phyloP scores from a whole-genome alignment of 495 filamentous ascomycete species.

The Aspergillus funiculosus region DNA sequence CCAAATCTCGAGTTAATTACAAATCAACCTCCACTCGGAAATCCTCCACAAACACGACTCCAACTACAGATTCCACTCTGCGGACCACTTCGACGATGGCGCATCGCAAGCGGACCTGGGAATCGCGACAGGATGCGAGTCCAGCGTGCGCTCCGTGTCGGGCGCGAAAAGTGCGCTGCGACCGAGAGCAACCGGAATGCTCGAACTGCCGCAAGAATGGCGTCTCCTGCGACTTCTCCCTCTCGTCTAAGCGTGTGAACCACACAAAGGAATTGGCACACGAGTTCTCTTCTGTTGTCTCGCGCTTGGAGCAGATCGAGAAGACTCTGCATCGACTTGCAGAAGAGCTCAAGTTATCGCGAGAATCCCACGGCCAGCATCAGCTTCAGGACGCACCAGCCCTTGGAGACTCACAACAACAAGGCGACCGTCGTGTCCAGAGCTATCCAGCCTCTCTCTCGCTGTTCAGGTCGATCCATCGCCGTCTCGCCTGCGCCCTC shows the following conservation, averaged over 20 bases:
- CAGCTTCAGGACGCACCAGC: no score
- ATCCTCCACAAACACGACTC: no score
- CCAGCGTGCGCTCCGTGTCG: background rate
- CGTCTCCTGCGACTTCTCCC: constrained; percentile 1
- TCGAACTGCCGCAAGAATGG: background rate
- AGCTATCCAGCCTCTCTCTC: background rate
- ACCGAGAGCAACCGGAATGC: constrained; percentile 4
- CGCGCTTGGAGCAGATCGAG: background rate
- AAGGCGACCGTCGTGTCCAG: no score
- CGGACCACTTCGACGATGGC: no score
- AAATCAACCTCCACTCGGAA: no score
- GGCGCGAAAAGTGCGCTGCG: constrained; percentile 1
- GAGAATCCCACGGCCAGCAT: no score
- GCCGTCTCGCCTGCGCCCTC: background rate
- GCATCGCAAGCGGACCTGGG: no score
- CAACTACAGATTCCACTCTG: no score
- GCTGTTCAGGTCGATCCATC: background rate
- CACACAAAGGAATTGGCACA: background rate
- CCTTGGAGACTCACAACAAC: no score
- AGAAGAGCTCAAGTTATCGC: background rate
- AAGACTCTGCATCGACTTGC: background rate
- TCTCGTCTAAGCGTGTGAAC: background rate
- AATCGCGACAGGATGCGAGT: no score
- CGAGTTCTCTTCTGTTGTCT: background rate
- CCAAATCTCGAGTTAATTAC: no score